These are phyloP conservation scores for Yamadazyma diospyri DNA, from an alignment of 1,139 yeast species.

Conservation along the genomic window DNA sequence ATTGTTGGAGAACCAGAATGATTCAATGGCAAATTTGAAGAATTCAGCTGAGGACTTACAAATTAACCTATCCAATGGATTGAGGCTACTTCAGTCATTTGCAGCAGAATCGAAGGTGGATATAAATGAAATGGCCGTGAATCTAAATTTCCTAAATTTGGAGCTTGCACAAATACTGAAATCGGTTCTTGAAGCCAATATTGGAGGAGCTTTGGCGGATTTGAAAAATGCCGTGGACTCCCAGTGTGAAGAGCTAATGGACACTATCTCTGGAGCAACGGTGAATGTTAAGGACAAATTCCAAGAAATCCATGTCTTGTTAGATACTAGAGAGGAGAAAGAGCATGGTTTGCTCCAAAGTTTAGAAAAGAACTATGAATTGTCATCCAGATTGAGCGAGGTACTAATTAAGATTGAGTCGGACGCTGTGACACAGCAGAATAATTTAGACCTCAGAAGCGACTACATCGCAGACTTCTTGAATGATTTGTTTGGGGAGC, in stretches of 20 bases:
- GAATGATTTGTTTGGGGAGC: conserved; percentile 7
- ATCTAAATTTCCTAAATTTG: conserved; percentile 11
- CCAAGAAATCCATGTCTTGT: background rate
- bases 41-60: conserved; percentile 10
- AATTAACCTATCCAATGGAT: conserved; percentile 14
- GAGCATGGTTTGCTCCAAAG: conserved; percentile 1
- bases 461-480: conserved; percentile 5
- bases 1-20: conserved; percentile 8
- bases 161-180: conserved; percentile 12
- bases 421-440: conserved; percentile 2
- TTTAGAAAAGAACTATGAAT: conserved; percentile 2
- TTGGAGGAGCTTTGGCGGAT: conserved; percentile 6
- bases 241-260: conserved; percentile 5
- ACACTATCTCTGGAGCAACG: conserved; percentile 2
- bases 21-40: conserved; percentile 11
- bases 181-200: background rate
- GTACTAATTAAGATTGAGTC: conserved; percentile 4
- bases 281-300: conserved; percentile 4
- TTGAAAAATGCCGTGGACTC: conserved; percentile 9
- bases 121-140: conserved; percentile 14
- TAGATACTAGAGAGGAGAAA: conserved; percentile 2
- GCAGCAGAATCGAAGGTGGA: conserved; percentile 5
- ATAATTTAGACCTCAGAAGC: conserved; percentile 1
- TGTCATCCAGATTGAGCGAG: conserved; percentile 1
- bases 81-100: conserved; percentile 10